These are phyloP conservation scores for Fallopia convolvulus DNA, from an alignment of 148 eudicot genomes.

Conservation along the genomic window DNA sequence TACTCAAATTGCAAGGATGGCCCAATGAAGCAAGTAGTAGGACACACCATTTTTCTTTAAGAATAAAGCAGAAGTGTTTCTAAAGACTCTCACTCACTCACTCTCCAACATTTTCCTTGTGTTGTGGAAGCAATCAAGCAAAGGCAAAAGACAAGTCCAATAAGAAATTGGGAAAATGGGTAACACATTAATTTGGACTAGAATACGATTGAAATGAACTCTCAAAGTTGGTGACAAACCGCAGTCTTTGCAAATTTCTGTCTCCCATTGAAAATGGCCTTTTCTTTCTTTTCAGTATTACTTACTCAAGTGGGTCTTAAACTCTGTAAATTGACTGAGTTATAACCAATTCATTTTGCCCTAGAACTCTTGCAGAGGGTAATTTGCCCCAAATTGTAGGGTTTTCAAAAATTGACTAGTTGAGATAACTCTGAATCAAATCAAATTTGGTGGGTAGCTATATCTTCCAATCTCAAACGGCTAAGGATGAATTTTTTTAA, in stretches of 20 bases:
- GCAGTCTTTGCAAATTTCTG: constrained; percentile 1
- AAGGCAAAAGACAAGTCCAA: constrained; percentile 1
- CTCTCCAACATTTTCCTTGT: constrained; percentile 1
- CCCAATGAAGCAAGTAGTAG: constrained; percentile 14
- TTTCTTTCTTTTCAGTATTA: background rate
- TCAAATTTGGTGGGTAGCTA: background rate
- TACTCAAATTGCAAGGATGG: constrained; percentile 21
- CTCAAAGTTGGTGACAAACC: background rate
- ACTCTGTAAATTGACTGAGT: background rate
- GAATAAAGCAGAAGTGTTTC: background rate
- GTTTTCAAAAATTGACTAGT: background rate
- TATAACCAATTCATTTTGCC: background rate
- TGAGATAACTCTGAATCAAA: background rate
- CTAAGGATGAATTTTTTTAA: background rate
- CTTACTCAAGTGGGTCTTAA: background rate
- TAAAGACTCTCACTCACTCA: background rate
- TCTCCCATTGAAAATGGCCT: background rate
- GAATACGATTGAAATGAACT: background rate
- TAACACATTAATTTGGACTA: background rate
- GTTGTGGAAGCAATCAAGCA: constrained; percentile 5
- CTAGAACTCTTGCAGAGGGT: background rate
- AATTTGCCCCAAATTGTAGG: background rate
- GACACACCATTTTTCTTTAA: background rate
- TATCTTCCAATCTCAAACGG: background rate
- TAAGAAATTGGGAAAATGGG: background rate